Percentiles rank a stretch among this genome's conserved stretches.
Evolutionary conservation across 1,139 yeast species (phyloP).

Genomic region (Schizosaccharomyces versatilis): DNA sequence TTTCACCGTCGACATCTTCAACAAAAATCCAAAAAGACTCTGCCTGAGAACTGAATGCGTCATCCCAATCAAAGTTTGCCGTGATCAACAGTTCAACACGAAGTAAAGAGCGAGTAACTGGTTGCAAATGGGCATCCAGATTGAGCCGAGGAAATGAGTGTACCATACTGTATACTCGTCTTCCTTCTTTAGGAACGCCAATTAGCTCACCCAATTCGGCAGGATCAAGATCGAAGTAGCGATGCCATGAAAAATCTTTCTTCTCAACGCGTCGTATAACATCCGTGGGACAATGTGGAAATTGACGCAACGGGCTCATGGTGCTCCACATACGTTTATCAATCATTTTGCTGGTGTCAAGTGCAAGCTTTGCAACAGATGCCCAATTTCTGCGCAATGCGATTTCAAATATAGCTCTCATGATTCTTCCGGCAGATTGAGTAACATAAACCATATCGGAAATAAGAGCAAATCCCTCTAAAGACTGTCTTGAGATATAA

Average conservation of each 20-base stretch:
- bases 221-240: constrained; percentile 47
- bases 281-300: constrained; percentile 41
- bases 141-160: constrained; percentile 50
- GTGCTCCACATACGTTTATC: constrained; percentile 69
- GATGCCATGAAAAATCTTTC: constrained; percentile 63
- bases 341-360: constrained; percentile 58
- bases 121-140: constrained; percentile 42
- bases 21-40: constrained; percentile 50
- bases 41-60: constrained; percentile 34
- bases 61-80: constrained; percentile 66
- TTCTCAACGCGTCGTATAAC: constrained; percentile 55
- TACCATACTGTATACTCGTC: constrained; percentile 36
- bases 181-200: constrained; percentile 46
- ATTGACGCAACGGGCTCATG: constrained; percentile 72
- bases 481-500: constrained; percentile 47
- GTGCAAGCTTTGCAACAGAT: constrained; percentile 31
- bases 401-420: constrained; percentile 70
- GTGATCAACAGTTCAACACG: constrained; percentile 41
- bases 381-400: constrained; percentile 57
- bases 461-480: constrained; percentile 78
- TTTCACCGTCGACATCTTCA: constrained; percentile 71
- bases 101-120: constrained; percentile 48
- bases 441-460: constrained; percentile 87
- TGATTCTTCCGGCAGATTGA: constrained; percentile 76
- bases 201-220: constrained; percentile 68